Percentiles rank a stretch among this genome's conserved stretches.
Evolutionary conservation across 225 moss, liverwort and hornwort genomes (phyloP).

Genomic region (Thuidium tamariscinum): DNA sequence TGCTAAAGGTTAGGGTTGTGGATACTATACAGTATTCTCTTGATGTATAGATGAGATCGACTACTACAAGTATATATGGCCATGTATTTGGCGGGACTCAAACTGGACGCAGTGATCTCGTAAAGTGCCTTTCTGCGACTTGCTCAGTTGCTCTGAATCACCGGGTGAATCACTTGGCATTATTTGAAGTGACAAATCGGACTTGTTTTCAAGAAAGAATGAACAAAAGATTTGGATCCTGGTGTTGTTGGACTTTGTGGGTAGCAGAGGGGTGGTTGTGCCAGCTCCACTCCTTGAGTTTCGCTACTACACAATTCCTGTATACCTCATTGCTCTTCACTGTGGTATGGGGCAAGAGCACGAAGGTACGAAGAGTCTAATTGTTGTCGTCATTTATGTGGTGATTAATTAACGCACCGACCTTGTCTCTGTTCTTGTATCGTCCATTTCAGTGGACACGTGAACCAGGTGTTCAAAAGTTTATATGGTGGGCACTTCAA

Average conservation of each 20-base stretch:
- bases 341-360: constrained; percentile 4
- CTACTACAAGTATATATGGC: too few species aligned
- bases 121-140: background rate
- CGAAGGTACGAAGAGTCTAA: background rate
- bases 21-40: too few species aligned
- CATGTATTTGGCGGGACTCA: too few species aligned
- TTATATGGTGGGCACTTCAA: constrained; percentile 40
- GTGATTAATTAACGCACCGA: constrained; percentile 22
- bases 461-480: constrained; percentile 59
- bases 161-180: background rate
- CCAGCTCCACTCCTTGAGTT: constrained; percentile 81
- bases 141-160: too few species aligned
- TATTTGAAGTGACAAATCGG: background rate
- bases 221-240: constrained; percentile 56
- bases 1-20: too few species aligned
- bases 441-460: constrained; percentile 65
- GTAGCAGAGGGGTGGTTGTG: constrained; percentile 53
- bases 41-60: too few species aligned
- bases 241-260: constrained; percentile 50
- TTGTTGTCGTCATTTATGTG: constrained; percentile 27
- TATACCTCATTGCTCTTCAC: constrained; percentile 56
- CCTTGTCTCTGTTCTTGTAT: constrained; percentile 49
- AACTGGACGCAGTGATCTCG: too few species aligned
- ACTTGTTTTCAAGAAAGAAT: constrained; percentile 21
- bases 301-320: constrained; percentile 85